These are phyloP conservation scores for Suhomyces canberraensis DNA, from an alignment of 805 yeast genomes.

Conservation along the genomic window DNA sequence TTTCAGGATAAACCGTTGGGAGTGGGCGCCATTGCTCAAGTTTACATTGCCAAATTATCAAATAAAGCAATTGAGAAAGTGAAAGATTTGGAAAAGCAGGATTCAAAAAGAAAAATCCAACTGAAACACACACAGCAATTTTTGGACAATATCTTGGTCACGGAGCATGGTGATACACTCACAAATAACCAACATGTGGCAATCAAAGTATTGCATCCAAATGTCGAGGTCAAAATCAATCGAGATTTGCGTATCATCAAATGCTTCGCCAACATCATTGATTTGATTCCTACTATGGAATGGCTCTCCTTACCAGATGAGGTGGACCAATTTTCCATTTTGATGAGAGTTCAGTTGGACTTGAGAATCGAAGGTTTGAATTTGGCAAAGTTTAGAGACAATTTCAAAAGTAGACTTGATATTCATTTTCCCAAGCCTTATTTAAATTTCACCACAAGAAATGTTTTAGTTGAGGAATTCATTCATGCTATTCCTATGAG, in stretches of 20 bases:
- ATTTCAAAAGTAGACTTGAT: constrained; percentile 56
- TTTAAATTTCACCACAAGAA: constrained; percentile 58
- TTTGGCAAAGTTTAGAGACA: constrained; percentile 63
- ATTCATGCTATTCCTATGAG: constrained; percentile 83
- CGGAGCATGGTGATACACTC: constrained; percentile 30
- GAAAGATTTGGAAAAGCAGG: constrained; percentile 23
- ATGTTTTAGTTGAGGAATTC: constrained; percentile 81
- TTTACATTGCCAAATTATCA: constrained; percentile 69
- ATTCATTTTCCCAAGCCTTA: constrained; percentile 81
- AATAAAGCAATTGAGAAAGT: constrained; percentile 39
- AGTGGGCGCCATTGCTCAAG: constrained; percentile 99
- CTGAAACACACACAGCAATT: constrained; percentile 13
- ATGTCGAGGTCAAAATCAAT: constrained; percentile 64
- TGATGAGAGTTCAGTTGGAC: constrained; percentile 89
- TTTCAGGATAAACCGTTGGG: constrained; percentile 79
- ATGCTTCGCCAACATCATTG: constrained; percentile 68
- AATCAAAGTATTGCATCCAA: constrained; percentile 89
- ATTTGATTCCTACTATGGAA: constrained; percentile 88
- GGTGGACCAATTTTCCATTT: constrained; percentile 77
- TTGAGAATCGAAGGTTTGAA: constrained; percentile 86
- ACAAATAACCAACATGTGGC: constrained; percentile 65
- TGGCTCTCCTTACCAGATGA: constrained; percentile 96
- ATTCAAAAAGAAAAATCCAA: constrained; percentile 9
- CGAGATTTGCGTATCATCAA: constrained; percentile 84
- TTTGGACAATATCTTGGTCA: constrained; percentile 32